A percentile compares a stretch with the other conserved stretches of the same genome.
Evolutionary conservation across 345 rosid species (phyloP).

Genomic region (Gossypium stocksii): DNA sequence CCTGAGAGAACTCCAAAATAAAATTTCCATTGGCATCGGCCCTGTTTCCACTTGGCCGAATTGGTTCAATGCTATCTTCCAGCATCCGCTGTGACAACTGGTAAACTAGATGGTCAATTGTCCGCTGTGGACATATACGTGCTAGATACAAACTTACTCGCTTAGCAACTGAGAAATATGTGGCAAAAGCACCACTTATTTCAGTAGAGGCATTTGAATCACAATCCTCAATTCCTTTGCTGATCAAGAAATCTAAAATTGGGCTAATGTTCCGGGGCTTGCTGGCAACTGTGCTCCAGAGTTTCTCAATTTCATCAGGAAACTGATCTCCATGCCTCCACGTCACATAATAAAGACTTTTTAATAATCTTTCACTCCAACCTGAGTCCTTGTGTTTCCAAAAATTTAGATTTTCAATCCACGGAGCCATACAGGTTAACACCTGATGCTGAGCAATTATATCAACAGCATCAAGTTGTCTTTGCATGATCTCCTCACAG

Average conservation of each 20-base stretch:
- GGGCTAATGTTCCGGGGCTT: conserved; percentile 95
- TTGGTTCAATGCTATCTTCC: conserved; percentile 85
- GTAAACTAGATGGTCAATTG: conserved; percentile 95
- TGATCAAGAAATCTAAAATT: conserved; percentile 89
- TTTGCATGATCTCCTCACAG: conserved; percentile 98
- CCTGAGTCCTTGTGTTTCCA: conserved; percentile 99
- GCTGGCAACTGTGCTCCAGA: conserved; percentile 98
- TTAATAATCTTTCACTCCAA: conserved; percentile 93
- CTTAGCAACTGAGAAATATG: conserved; percentile 98
- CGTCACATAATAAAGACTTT: conserved; percentile 97
- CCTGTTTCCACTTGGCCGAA: conserved; percentile 49
- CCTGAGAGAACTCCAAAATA: conserved; percentile 95
- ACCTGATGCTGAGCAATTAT: conserved; percentile 99
- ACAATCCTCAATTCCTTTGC: conserved; percentile 96
- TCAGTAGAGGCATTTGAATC: conserved; percentile 99
- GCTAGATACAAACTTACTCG: conserved; percentile 95
- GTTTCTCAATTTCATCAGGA: conserved; percentile 98
- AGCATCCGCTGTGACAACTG: conserved; percentile 91
- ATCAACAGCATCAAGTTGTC: conserved; percentile 98
- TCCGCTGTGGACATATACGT: conserved; percentile 92
- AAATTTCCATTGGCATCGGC: conserved; percentile 64
- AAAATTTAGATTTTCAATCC: conserved; percentile 98
- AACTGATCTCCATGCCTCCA: conserved; percentile 99
- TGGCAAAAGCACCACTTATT: conserved; percentile 98
- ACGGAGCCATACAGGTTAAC: conserved; percentile 99